Evolutionary conservation across 1,139 yeast genomes (phyloP), one percentile per base, ranked within the genome.

Genomic region (Pichia sp.): DNA sequence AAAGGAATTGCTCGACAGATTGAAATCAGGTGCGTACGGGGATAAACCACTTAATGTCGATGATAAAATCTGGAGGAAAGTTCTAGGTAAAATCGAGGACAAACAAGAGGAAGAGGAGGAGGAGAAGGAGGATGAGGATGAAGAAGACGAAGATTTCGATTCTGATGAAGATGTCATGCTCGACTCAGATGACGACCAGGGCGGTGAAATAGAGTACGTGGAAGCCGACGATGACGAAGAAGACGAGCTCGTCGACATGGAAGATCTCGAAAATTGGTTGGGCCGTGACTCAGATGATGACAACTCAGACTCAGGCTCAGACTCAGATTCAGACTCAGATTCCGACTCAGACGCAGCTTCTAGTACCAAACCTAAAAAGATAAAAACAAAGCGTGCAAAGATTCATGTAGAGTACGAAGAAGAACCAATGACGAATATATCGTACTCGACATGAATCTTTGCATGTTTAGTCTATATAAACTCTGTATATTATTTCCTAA

Each of bases 21-120:
- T 91, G 56, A 91, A 91, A 77, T 80, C 91, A 61, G 98, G 98
- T 48, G 97, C 97, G 6, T 91, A 91, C 58, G 98, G 98, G 49
- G 97, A 91, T 58, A 85, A 89, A 62, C 98, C 98, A 44, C 71
- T 91, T 59, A 91, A 91, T 58, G 98, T 91, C 34, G 97, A 91
- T 55, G 96, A 89, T 58, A 81, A 80, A 66, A 79, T 91, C 48
- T 91, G 98, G 98, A 82, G 83, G 72, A 85, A 79, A 67, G 94
- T 91, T 21, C 74, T 91, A 67, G 86, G 91, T 51, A 78, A 75
- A 51, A 79, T 81, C 54, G 80, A 74, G 48, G 74, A 72, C 38
- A 66, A 66, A 36, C 70, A 72, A 56, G 80, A 78, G 41, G 77
- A 75, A 35, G 86, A 79, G 41, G 74, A 73, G 39, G 66, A 66